These are phyloP conservation scores for Leucogyrophana mollusca DNA, from an alignment of 768 basidiomycete species.

Conservation along the genomic window DNA sequence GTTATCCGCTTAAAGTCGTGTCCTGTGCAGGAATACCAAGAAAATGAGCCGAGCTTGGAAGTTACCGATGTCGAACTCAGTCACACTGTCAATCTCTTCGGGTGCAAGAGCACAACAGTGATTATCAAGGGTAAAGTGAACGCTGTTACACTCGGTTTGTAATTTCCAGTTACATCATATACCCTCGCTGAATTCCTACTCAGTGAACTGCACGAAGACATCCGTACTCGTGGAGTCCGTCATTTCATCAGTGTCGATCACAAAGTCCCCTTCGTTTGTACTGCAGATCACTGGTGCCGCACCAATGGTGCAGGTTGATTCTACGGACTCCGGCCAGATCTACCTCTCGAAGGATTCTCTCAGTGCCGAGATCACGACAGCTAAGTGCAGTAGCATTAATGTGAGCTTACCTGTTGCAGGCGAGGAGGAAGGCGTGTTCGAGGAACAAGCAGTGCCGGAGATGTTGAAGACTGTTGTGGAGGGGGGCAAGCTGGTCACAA, in stretches of 20 bases:
- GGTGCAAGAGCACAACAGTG: slow-evolving; percentile 84
- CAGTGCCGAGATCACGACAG: slow-evolving; percentile 83
- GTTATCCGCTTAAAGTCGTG: not conserved
- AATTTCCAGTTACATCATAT: slow-evolving; percentile 6
- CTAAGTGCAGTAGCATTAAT: slow-evolving; percentile 93
- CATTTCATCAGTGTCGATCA: slow-evolving; percentile 87
- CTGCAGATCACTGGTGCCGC: slow-evolving; percentile 88
- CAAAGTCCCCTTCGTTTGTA: slow-evolving; percentile 89
- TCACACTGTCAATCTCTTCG: slow-evolving; percentile 87
- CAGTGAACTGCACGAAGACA: slow-evolving; percentile 88
- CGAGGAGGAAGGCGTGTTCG: slow-evolving; percentile 90
- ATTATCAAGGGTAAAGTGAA: slow-evolving; percentile 93
- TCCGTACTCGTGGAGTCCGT: slow-evolving; percentile 88
- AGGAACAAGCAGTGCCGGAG: slow-evolving; percentile 89
- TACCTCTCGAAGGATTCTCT: slow-evolving; percentile 86
- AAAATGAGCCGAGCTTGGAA: slow-evolving; percentile 69
- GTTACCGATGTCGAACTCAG: slow-evolving; percentile 76
- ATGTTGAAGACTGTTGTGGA: slow-evolving; percentile 88
- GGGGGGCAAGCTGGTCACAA: slow-evolving; percentile 84
- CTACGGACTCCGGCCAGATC: slow-evolving; percentile 93
- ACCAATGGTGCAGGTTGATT: slow-evolving; percentile 92
- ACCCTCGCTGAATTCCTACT: not conserved
- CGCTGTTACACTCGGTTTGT: slow-evolving; percentile 83
- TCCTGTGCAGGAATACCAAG: slow-evolving; percentile 78
- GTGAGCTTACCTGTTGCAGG: slow-evolving; percentile 81